Conservation (phyloP, 352 stramenopile genomes). For the Globisporangium barbulae region DNA sequence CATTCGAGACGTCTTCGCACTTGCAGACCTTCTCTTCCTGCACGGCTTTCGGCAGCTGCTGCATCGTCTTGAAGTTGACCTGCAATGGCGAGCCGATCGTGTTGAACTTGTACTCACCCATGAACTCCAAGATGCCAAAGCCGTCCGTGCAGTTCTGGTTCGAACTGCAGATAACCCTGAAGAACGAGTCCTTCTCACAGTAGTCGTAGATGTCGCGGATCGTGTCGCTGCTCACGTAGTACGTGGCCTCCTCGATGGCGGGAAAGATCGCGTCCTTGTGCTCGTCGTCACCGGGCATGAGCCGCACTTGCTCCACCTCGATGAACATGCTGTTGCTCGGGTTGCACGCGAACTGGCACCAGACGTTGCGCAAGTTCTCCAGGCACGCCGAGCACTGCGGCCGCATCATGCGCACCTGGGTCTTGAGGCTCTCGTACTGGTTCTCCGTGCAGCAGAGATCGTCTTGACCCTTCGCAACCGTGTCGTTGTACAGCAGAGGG, state of each 20-base stretch:
- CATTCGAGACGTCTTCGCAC: slow-evolving; percentile 24
- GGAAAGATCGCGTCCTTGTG: slow-evolving; percentile 56
- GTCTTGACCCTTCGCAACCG: slow-evolving; percentile 43
- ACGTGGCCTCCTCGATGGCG: slow-evolving; percentile 63
- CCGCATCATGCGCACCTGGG: slow-evolving; percentile 53
- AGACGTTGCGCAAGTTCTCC: slow-evolving; percentile 72
- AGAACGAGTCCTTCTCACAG: slow-evolving; percentile 50
- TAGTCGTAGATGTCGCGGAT: slow-evolving; percentile 75
- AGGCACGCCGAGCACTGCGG: slow-evolving; percentile 67
- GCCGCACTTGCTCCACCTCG: slow-evolving; percentile 59
- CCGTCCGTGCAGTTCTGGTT: slow-evolving; percentile 56
- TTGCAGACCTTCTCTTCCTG: slow-evolving; percentile 51
- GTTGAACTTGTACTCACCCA: slow-evolving; percentile 68
- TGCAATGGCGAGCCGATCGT: slow-evolving; percentile 60
- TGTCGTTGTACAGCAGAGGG: slow-evolving; percentile 64
- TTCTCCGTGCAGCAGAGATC: slow-evolving; percentile 75
- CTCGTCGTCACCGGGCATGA: slow-evolving; percentile 47
- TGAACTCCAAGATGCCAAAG: slow-evolving; percentile 46
- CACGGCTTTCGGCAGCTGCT: slow-evolving; percentile 30
- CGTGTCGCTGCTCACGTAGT: slow-evolving; percentile 63
- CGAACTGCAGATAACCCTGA: slow-evolving; percentile 43
- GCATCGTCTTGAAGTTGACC: slow-evolving; percentile 69
- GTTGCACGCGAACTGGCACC: slow-evolving; percentile 79
- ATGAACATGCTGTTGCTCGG: slow-evolving; percentile 79
- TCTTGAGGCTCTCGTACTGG: slow-evolving; percentile 64